phyloP scores from a whole-genome alignment of 2,329 filamentous ascomycete species.

The Trichoderma koningii region DNA sequence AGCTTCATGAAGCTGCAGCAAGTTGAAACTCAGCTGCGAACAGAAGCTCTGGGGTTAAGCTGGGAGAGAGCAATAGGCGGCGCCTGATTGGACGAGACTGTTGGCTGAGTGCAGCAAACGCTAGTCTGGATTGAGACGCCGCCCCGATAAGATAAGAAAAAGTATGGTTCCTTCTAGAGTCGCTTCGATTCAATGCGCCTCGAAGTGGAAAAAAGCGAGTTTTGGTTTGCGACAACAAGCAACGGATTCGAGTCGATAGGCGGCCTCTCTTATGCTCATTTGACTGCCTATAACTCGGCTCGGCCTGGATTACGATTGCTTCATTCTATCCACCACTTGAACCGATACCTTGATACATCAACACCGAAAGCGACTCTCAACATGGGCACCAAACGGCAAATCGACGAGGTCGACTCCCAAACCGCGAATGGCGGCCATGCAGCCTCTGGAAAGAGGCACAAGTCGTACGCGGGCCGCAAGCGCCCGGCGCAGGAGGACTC shows the following conservation, averaged over 20 bases:
- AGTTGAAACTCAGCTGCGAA: neutral
- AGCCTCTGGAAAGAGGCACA: slow-evolving; percentile 38
- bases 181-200: neutral
- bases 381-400: slow-evolving; percentile 41
- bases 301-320: neutral
- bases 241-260: neutral
- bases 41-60: slow-evolving; percentile 2
- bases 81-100: slow-evolving; percentile 22
- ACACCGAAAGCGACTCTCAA: neutral
- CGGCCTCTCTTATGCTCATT: neutral
- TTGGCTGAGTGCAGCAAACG: neutral
- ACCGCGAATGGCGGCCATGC: slow-evolving; percentile 6
- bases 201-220: neutral
- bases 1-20: neutral
- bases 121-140: neutral
- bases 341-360: neutral
- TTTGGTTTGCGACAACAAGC: neutral
- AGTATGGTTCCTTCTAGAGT: slow-evolving; percentile 4
- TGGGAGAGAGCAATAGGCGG: slow-evolving; percentile 7
- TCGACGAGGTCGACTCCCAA: slow-evolving; percentile 35
- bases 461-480: slow-evolving; percentile 41
- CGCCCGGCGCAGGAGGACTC: slow-evolving; percentile 51
- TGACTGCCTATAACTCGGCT: no score
- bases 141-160: slow-evolving; percentile 25
- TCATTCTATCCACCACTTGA: neutral